phyloP scores from a whole-genome alignment of 192 early-diverging fungal genomes.

The Gigaspora rosea region DNA sequence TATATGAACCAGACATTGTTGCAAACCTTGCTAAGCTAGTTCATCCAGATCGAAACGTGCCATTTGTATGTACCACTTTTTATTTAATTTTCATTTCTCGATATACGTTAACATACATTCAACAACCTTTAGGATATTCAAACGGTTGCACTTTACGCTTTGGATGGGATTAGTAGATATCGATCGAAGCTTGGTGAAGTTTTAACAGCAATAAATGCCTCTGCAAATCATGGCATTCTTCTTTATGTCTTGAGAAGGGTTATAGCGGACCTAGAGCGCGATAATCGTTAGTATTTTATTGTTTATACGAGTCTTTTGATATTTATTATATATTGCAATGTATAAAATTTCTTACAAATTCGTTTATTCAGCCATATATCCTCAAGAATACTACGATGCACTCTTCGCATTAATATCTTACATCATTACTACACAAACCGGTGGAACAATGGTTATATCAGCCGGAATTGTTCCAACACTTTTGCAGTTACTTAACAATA shows the following conservation, averaged over 20 bases:
- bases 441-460: conserved; percentile 87
- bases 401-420: conserved; percentile 77
- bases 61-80: conserved; percentile 48
- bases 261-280: conserved; percentile 53
- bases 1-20: conserved; percentile 88
- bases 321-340: background rate
- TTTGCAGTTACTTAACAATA: conserved; percentile 70
- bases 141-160: conserved; percentile 74
- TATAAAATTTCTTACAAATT: background rate
- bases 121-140: conserved; percentile 61
- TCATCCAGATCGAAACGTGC: conserved; percentile 65
- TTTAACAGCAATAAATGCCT: conserved; percentile 84
- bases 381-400: conserved; percentile 81
- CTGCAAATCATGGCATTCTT: conserved; percentile 90
- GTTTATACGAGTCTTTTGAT: background rate
- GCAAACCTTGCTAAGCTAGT: conserved; percentile 75
- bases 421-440: conserved; percentile 76
- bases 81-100: background rate
- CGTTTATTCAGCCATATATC: conserved; percentile 39
- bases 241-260: conserved; percentile 81
- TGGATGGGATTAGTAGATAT: conserved; percentile 85
- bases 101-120: background rate
- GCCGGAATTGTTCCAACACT: conserved; percentile 88
- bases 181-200: conserved; percentile 76
- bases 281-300: conserved; percentile 33